Conservation (phyloP, 306 rosid species). For the Prunus armeniaca region DNA sequence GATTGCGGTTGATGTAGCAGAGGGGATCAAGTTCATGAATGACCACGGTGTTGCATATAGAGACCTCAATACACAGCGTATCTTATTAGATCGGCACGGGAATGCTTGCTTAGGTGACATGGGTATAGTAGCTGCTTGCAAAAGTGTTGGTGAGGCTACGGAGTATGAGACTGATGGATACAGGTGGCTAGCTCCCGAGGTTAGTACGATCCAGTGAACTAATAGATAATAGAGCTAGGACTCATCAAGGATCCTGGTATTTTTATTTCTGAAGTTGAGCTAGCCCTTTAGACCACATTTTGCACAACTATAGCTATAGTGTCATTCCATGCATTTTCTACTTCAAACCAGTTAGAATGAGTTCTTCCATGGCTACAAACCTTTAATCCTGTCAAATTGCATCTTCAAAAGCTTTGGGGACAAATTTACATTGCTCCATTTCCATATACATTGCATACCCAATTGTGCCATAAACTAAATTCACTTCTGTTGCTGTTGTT, state of each 20-base stretch:
- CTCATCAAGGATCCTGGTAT: background rate
- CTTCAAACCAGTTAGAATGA: background rate
- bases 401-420: background rate
- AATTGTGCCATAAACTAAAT: background rate
- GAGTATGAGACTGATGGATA: constrained; percentile 98
- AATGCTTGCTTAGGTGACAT: constrained; percentile 91
- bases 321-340: background rate
- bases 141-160: constrained; percentile 71
- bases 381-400: background rate
- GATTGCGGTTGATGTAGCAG: constrained; percentile 77
- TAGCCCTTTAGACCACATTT: background rate
- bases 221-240: constrained; percentile 8
- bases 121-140: constrained; percentile 86
- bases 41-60: constrained; percentile 78
- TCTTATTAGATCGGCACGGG: constrained; percentile 78
- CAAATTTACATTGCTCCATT: background rate
- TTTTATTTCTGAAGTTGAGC: constrained; percentile 1
- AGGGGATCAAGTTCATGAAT: constrained; percentile 88
- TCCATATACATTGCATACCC: background rate
- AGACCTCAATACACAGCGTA: constrained; percentile 81
- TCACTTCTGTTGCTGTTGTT: background rate
- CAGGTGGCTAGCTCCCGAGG: constrained; percentile 98
- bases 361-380: background rate
- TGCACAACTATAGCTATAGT: background rate
- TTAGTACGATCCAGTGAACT: constrained; percentile 35